Conservation (phyloP, 805 yeast species). For the Pichia cabralensis region DNA sequence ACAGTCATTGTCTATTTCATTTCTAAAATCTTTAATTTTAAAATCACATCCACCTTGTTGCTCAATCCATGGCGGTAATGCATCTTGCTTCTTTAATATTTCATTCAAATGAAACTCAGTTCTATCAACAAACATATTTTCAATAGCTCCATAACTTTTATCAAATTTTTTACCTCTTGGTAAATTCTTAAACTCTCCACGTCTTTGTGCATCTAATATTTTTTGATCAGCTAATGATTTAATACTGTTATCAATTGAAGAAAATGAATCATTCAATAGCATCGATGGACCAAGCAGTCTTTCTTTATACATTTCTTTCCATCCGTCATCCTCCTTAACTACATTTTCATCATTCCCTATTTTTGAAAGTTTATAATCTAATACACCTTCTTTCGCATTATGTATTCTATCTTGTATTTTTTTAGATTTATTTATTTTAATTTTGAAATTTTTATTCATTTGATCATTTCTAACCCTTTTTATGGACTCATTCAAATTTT, state of each 20-base stretch:
- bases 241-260: conserved; percentile 40
- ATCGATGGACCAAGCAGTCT: conserved; percentile 48
- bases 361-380: conserved; percentile 52
- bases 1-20: conserved; percentile 34
- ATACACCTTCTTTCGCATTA: conserved; percentile 52
- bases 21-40: conserved; percentile 39
- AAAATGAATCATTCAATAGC: conserved; percentile 32
- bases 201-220: conserved; percentile 62
- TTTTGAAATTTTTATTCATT: conserved; percentile 16
- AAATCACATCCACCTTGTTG: conserved; percentile 49
- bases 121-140: conserved; percentile 48
- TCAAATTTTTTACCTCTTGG: conserved; percentile 56
- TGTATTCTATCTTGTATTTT: conserved; percentile 33
- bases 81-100: conserved; percentile 64
- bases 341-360: conserved; percentile 15
- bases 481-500: conserved; percentile 34
- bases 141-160: conserved; percentile 26
- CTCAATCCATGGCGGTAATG: conserved; percentile 87
- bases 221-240: conserved; percentile 63
- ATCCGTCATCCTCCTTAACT: conserved; percentile 33
- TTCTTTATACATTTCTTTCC: conserved; percentile 54
- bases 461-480: conserved; percentile 48
- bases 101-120: conserved; percentile 75
- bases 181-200: conserved; percentile 58
- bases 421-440: conserved; percentile 5